Conservation (phyloP, 2,329 filamentous ascomycete genomes). For the Ophiocordyceps camponoti-floridani region DNA sequence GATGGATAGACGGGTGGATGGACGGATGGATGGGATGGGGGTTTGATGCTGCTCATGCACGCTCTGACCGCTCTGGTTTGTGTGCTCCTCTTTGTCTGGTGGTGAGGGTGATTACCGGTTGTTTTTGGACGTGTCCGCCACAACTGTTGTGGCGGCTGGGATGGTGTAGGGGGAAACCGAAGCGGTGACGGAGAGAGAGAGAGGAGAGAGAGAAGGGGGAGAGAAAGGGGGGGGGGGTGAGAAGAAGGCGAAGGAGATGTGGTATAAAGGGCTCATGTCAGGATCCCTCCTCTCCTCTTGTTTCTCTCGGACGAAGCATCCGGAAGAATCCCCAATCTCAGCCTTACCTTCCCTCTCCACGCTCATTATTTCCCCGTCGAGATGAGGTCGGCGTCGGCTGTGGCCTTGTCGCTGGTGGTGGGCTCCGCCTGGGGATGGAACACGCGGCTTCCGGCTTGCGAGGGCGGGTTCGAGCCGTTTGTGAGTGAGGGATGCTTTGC, state of each 20-base stretch:
- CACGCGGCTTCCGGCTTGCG: constrained; percentile 25
- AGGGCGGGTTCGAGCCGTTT: constrained; percentile 26
- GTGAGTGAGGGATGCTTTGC: constrained; percentile 28
- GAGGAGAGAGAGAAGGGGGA: too few relatives aligned
- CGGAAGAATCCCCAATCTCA: too few relatives aligned
- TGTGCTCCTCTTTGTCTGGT: background rate
- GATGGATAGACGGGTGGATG: background rate
- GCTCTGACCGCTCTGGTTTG: background rate
- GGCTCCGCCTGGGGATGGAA: constrained; percentile 21
- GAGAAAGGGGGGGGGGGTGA: background rate
- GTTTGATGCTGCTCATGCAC: background rate
- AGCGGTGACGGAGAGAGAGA: too few relatives aligned
- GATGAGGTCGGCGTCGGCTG: constrained; percentile 3
- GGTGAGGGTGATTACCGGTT: too few relatives aligned
- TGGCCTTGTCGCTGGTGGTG: constrained; percentile 20
- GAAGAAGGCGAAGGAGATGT: too few relatives aligned
- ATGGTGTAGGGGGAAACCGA: background rate
- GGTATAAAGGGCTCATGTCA: too few relatives aligned
- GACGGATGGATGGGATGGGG: background rate
- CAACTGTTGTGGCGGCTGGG: background rate
- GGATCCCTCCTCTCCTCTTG: too few relatives aligned
- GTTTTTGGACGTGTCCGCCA: background rate
- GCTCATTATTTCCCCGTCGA: too few relatives aligned
- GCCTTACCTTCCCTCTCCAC: too few relatives aligned
- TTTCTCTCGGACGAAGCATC: too few relatives aligned